Evolutionary conservation across 139 green algal genomes (phyloP).

Genomic region (Edaphochlamys debaryana): DNA sequence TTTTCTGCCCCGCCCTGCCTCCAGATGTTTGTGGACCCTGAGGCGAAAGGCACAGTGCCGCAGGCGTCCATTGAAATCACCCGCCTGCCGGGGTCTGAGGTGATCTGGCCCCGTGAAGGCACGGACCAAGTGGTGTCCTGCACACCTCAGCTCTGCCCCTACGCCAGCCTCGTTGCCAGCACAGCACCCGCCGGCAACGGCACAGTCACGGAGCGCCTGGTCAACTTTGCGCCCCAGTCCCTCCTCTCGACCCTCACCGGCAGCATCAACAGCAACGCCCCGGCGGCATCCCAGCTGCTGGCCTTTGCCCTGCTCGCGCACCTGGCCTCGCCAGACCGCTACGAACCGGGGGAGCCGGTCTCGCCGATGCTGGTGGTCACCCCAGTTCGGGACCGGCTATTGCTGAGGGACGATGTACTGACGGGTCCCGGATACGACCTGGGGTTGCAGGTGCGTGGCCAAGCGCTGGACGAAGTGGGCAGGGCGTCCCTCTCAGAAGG

Average conservation of each 20-base stretch:
- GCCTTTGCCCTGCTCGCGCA: not conserved
- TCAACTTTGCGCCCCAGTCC: not conserved
- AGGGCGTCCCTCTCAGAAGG: too few species aligned
- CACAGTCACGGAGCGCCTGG: not conserved
- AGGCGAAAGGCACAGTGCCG: not conserved
- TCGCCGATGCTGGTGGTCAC: not conserved
- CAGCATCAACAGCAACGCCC: not conserved
- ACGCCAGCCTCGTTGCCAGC: not conserved
- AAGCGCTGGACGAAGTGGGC: not conserved
- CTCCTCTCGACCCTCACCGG: not conserved
- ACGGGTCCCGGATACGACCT: not conserved
- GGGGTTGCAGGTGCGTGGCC: not conserved
- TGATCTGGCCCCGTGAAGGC: conserved; percentile 3
- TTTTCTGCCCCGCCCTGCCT: too few species aligned
- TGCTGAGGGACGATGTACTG: too few species aligned
- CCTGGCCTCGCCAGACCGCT: conserved; percentile 15
- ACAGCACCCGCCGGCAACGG: not conserved
- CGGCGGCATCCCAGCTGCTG: not conserved
- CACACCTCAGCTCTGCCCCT: not conserved
- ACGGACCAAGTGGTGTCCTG: not conserved
- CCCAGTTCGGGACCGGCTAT: conserved; percentile 8
- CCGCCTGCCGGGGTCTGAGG: not conserved
- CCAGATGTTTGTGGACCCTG: not conserved
- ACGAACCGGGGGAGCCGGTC: not conserved
- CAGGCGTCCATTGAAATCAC: not conserved